Percentiles rank a stretch among this genome's conserved stretches.
These are phyloP conservation scores for Avena insularis DNA, from an alignment of 176 grass and related monocot genomes.

Conservation along the genomic window DNA sequence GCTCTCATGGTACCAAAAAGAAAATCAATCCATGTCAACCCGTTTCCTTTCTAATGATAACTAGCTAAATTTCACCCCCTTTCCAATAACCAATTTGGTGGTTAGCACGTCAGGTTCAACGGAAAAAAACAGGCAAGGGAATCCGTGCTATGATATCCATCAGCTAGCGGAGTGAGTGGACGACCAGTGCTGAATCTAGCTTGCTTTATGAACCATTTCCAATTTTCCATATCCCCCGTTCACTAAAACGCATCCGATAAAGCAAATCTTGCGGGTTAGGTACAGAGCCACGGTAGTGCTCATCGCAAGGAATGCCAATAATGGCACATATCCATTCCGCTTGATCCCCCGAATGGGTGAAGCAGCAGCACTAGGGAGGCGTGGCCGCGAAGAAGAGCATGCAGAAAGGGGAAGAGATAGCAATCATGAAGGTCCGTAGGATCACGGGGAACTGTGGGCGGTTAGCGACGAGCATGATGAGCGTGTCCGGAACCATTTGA, in stretches of 20 bases:
- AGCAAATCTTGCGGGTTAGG: conserved; percentile 2
- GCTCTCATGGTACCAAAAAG: conserved; percentile 32
- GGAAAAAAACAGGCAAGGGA: background rate
- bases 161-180: conserved; percentile 35
- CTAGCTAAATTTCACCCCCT: background rate
- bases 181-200: conserved; percentile 39
- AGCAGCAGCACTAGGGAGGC: background rate
- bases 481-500: background rate
- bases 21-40: conserved; percentile 37
- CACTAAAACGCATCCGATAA: background rate
- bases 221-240: background rate
- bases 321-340: background rate
- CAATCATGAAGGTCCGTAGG: background rate
- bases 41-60: conserved; percentile 7
- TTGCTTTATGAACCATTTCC: conserved; percentile 24
- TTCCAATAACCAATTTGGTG: conserved; percentile 37
- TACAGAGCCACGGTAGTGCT: background rate
- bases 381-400: background rate
- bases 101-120: conserved; percentile 53
- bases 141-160: conserved; percentile 29
- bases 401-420: background rate
- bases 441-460: background rate
- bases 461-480: background rate
- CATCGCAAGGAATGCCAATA: conserved; percentile 19
- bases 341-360: conserved; percentile 13